A percentile compares a stretch with the other conserved stretches of the same genome.
Evolutionary conservation across 176 grass and related monocot genomes (phyloP).

Genomic region (Dendrocalamus sinicus): DNA sequence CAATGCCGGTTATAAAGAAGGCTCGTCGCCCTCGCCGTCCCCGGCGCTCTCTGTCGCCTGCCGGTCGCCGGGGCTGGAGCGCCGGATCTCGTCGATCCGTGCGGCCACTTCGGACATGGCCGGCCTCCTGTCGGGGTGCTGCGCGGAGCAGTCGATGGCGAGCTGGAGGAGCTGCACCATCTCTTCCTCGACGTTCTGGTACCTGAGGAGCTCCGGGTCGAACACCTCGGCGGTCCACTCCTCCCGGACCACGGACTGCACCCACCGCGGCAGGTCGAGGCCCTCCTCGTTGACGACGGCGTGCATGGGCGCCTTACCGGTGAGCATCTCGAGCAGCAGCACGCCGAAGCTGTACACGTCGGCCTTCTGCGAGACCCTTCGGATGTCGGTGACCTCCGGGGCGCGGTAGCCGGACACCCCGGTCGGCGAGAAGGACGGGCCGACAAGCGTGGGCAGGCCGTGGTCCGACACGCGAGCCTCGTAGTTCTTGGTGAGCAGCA

Average conservation of each 20-base stretch:
- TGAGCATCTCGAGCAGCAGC: conserved; percentile 88
- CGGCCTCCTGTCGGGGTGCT: conserved; percentile 87
- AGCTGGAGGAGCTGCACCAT: conserved; percentile 98
- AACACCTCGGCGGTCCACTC: conserved; percentile 98
- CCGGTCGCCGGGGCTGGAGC: conserved; percentile 45
- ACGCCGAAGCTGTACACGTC: conserved; percentile 92
- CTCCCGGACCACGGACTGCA: conserved; percentile 86
- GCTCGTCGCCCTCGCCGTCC: conserved; percentile 64
- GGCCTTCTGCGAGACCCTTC: conserved; percentile 71
- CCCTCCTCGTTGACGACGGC: conserved; percentile 95
- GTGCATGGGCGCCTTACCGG: conserved; percentile 90
- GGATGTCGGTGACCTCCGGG: conserved; percentile 89
- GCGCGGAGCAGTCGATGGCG: conserved; percentile 88
- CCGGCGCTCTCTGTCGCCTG: conserved; percentile 44
- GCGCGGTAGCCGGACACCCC: conserved; percentile 89
- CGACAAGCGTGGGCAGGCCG: conserved; percentile 79
- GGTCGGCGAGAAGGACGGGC: conserved; percentile 56
- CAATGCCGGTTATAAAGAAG: conserved; percentile 41
- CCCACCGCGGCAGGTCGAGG: conserved; percentile 89
- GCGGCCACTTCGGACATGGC: conserved; percentile 69
- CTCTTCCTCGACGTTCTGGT: conserved; percentile 88
- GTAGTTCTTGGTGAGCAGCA: conserved; percentile 87
- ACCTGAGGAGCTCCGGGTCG: conserved; percentile 91
- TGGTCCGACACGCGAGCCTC: conserved; percentile 93
- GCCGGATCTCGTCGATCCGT: conserved; percentile 76